A percentile compares a stretch with the other conserved stretches of the same genome.
Evolutionary conservation across 2,329 filamentous ascomycete species (phyloP).

Genomic region (Mariannaea sp.): DNA sequence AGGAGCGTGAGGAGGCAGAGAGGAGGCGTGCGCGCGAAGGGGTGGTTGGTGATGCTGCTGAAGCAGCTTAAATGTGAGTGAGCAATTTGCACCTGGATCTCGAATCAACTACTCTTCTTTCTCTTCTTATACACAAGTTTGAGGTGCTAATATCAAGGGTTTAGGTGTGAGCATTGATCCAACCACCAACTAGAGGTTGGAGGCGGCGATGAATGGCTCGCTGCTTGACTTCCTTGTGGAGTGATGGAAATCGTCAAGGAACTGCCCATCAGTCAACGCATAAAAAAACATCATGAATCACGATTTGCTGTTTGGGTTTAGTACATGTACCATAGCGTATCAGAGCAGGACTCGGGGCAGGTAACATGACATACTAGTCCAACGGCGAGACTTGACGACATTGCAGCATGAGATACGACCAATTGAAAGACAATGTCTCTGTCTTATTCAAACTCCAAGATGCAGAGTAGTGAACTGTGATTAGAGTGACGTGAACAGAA

Average conservation of each 20-base stretch:
- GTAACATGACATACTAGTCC: no score
- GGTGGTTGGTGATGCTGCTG: neutral
- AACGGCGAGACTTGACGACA: no score
- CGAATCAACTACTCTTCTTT: no score
- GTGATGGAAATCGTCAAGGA: neutral
- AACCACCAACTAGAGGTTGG: no score
- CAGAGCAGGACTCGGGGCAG: neutral
- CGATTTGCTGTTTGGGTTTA: neutral
- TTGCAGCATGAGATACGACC: no score
- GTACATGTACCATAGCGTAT: neutral
- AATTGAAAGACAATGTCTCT: no score
- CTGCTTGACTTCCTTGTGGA: neutral
- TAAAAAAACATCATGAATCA: neutral
- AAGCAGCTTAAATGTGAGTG: neutral
- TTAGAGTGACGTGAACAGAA: no score
- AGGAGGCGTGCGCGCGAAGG: neutral
- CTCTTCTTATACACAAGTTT: no score
- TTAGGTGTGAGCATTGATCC: no score
- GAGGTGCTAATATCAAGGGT: neutral
- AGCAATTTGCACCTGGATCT: neutral
- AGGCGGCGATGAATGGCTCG: no score
- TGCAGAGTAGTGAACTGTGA: no score
- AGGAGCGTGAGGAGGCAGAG: neutral
- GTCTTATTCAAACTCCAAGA: no score
- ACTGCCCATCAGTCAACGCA: neutral